A percentile compares a stretch with the other conserved stretches of the same genome.
phyloP scores from a whole-genome alignment of 441 rosid species.

The Erodium moschatum region DNA sequence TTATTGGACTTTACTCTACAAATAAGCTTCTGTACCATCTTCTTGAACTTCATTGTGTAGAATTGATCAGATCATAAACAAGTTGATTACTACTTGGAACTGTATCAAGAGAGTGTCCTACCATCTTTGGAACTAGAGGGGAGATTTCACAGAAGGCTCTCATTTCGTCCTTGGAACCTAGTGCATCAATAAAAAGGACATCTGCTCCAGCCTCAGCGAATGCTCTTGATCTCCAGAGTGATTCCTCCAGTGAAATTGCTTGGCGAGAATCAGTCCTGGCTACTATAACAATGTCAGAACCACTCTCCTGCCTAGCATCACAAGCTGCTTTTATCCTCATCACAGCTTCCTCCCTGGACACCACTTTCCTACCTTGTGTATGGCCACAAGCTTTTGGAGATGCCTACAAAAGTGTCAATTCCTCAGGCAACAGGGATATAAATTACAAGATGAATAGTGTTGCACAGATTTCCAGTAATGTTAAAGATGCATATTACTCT shows the following conservation, averaged over 20 bases:
- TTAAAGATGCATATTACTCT: not conserved
- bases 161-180: conserved; percentile 87
- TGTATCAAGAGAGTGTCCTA: conserved; percentile 19
- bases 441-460: conserved; percentile 5
- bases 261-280: conserved; percentile 80
- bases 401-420: conserved; percentile 35
- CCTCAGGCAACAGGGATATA: conserved; percentile 16
- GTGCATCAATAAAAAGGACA: conserved; percentile 69
- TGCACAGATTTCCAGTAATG: not conserved
- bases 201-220: conserved; percentile 92
- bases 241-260: conserved; percentile 68
- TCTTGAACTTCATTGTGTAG: no score
- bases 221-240: conserved; percentile 75
- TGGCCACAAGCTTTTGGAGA: conserved; percentile 74
- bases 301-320: conserved; percentile 74
- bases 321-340: conserved; percentile 76
- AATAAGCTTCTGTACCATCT: no score
- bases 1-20: no score
- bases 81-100: conserved; percentile 10
- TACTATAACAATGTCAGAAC: conserved; percentile 66
- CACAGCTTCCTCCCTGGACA: conserved; percentile 78
- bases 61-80: no score
- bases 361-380: conserved; percentile 58
- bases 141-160: conserved; percentile 67
- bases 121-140: conserved; percentile 76